A percentile compares a stretch with the other conserved stretches of the same genome.
phyloP scores from a whole-genome alignment of 352 stramenopile species.

The Detonula confervacea region DNA sequence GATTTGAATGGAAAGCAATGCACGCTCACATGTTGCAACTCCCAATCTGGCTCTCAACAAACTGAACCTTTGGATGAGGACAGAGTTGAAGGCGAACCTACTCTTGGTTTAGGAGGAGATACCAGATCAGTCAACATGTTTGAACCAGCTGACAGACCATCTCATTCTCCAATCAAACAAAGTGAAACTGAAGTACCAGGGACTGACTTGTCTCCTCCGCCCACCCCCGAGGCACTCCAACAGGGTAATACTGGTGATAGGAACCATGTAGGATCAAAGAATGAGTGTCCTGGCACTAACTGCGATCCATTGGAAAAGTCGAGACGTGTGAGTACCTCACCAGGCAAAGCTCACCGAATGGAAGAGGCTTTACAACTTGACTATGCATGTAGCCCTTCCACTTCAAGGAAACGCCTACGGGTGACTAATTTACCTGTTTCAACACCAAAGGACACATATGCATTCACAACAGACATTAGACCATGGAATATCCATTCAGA shows the following conservation, averaged over 20 bases:
- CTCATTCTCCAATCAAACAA: neutral
- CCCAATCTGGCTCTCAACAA: neutral
- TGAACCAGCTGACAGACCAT: too few relatives aligned
- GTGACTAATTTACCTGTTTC: neutral
- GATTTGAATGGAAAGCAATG: neutral
- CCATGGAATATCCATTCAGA: conserved; percentile 2
- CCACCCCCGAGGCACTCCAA: neutral
- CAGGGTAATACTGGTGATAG: neutral
- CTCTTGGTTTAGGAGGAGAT: too few relatives aligned
- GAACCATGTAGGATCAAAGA: neutral
- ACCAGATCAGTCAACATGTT: too few relatives aligned
- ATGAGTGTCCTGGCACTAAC: neutral
- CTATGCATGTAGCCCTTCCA: neutral
- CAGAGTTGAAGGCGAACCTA: too few relatives aligned
- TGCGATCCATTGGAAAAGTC: neutral
- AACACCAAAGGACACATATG: neutral
- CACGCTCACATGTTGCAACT: neutral
- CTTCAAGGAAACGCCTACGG: neutral
- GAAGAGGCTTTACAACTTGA: neutral
- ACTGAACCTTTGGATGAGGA: too few relatives aligned
- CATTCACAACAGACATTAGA: conserved; percentile 1
- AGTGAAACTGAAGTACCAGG: conserved; percentile 3
- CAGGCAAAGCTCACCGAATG: neutral
- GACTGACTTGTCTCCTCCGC: neutral
- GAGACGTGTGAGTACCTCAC: conserved; percentile 5